Percentiles rank a stretch among this genome's conserved stretches.
phyloP scores from a whole-genome alignment of 2,329 filamentous ascomycete species.

The Exophiala bonariae region DNA sequence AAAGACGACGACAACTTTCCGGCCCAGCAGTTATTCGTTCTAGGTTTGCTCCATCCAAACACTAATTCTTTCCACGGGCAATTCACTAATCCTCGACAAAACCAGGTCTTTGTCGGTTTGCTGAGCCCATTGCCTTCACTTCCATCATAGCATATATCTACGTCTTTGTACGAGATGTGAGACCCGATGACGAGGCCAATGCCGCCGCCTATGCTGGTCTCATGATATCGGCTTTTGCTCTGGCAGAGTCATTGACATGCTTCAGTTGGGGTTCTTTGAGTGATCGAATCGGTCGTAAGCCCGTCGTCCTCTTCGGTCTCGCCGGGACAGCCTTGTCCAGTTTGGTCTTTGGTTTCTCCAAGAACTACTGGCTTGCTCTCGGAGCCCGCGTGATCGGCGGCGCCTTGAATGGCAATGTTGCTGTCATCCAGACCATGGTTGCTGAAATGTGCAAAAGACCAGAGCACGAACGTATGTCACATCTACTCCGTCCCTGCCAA shows the following conservation, averaged over 20 bases:
- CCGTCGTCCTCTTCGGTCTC: slow-evolving; percentile 36
- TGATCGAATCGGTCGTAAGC: slow-evolving; percentile 38
- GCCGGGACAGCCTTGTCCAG: slow-evolving; percentile 40
- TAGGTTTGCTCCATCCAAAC: background rate
- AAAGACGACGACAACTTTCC: background rate
- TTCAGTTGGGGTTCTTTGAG: slow-evolving; percentile 44
- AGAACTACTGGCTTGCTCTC: slow-evolving; percentile 43
- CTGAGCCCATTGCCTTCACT: slow-evolving; percentile 48
- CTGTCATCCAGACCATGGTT: slow-evolving; percentile 72
- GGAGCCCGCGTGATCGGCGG: slow-evolving; percentile 56
- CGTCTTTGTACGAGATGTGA: slow-evolving; percentile 41
- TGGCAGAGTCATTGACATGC: slow-evolving; percentile 44
- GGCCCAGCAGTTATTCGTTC: slow-evolving; percentile 1
- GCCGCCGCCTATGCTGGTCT: slow-evolving; percentile 13
- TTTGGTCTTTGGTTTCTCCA: slow-evolving; percentile 42
- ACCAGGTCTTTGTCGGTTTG: slow-evolving; percentile 46
- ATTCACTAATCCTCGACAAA: too few species aligned
- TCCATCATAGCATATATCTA: slow-evolving; percentile 47
- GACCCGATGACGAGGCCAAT: slow-evolving; percentile 29
- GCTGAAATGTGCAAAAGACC: slow-evolving; percentile 67
- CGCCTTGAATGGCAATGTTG: slow-evolving; percentile 68
- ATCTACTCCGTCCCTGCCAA: background rate
- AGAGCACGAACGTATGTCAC: slow-evolving; percentile 39
- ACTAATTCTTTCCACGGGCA: too few species aligned
- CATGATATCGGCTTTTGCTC: slow-evolving; percentile 44